Evolutionary conservation across 2,329 filamentous ascomycete species (phyloP), one percentile per base, ranked within the genome.

Genomic region (Phaeophleospora eucalypticola): DNA sequence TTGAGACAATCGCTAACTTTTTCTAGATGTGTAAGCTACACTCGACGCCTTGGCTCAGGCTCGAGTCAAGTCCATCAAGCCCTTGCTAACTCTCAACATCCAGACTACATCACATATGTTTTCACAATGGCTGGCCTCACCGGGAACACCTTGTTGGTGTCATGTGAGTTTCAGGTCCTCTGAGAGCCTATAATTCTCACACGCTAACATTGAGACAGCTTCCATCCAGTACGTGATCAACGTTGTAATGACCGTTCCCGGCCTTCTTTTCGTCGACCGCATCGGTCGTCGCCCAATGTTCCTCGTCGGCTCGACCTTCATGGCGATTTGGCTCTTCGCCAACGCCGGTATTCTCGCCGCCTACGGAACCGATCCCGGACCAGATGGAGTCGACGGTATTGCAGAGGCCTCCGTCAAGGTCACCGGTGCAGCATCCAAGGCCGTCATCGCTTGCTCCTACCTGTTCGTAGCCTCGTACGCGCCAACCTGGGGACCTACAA

Each of bases 141-240:
- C 1, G 58, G 58, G 2, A 72, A 79, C 56, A 75, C 75, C 45
- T 77, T 80, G 36, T 74, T 88, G 4, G 66, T 86, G 34, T 77
- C 84, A 9, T 84, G n/a, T n/a, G n/a, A n/a, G n/a, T n/a, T n/a
- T n/a, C n/a, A n/a, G n/a, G n/a, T n/a, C n/a, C n/a, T n/a, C n/a
- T n/a, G n/a, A n/a, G n/a, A n/a, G n/a, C n/a, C n/a, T n/a, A n/a
- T n/a, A n/a, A n/a, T n/a, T n/a, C n/a, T n/a, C n/a, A n/a, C n/a
- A n/a, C n/a, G n/a, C n/a, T n/a, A n/a, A n/a, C n/a, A n/a, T n/a
- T n/a, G n/a, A n/a, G n/a, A n/a, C n/a, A n/a, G n/a, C 82, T 18
- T 81, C 79, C 3, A 87, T 87, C 54, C 81, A 86, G 61, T 87
- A 86, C 64, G 75, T 89, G 57, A 79, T 91, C 71, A 90, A 89